Percentiles rank a stretch among this genome's conserved stretches.
Conservation (phyloP, 2,329 filamentous ascomycete species). For the Diaporthe sp. region DNA sequence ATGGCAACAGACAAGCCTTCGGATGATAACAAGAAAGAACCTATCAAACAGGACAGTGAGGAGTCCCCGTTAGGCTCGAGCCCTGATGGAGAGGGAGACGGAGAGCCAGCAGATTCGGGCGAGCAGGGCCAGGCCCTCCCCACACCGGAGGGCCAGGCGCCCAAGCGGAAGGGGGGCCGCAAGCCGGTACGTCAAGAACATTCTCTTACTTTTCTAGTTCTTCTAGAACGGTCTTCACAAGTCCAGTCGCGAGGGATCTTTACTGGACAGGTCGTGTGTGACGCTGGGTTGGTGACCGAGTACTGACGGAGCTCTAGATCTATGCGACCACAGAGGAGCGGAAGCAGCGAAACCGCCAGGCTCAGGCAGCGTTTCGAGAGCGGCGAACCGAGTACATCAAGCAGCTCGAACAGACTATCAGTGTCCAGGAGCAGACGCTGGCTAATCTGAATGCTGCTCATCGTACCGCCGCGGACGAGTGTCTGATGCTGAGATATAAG, state of each 20-base stretch:
- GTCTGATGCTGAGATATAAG: conserved; percentile 98
- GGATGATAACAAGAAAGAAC: conserved; percentile 66
- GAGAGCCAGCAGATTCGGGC: conserved; percentile 46
- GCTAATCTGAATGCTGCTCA: conserved; percentile 95
- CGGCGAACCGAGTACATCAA: conserved; percentile 99
- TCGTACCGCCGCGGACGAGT: conserved; percentile 94
- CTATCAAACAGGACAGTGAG: conserved; percentile 70
- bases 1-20: conserved; percentile 79
- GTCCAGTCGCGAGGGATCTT: not conserved
- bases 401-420: conserved; percentile 97
- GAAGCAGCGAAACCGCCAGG: conserved; percentile 97
- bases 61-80: conserved; percentile 71
- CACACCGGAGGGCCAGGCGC: conserved; percentile 71
- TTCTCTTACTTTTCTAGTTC: not conserved
- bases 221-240: too few species aligned
- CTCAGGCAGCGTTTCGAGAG: conserved; percentile 96
- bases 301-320: conserved; percentile 70
- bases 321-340: conserved; percentile 99
- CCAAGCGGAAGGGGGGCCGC: conserved; percentile 96
- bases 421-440: conserved; percentile 94
- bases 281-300: conserved; percentile 30
- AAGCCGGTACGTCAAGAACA: conserved; percentile 81
- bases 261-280: not conserved
- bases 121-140: conserved; percentile 58
- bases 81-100: conserved; percentile 57